phyloP scores from a whole-genome alignment of 2,329 filamentous ascomycete species.

The Trichoderma oligosporum region DNA sequence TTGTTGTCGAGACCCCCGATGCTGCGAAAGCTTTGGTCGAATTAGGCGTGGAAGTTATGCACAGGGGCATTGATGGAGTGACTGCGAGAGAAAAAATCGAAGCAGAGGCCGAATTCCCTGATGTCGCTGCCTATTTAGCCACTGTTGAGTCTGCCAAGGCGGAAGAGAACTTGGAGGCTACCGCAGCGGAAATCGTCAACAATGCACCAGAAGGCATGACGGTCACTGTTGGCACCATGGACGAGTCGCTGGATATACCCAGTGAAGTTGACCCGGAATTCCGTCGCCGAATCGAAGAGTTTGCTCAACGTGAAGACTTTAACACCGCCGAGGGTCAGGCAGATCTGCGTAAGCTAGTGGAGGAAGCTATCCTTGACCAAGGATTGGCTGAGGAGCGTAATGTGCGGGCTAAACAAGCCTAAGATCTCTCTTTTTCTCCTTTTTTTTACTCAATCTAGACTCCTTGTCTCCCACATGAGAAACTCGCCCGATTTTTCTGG shows the following conservation, averaged over 20 bases:
- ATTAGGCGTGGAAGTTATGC: conserved; percentile 63
- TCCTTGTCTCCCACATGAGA: conserved; percentile 57
- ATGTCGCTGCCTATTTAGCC: conserved; percentile 68
- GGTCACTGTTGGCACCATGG: conserved; percentile 73
- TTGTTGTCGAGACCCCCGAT: conserved; percentile 78
- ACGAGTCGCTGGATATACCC: conserved; percentile 55
- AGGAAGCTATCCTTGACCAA: conserved; percentile 71
- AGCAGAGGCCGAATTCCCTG: conserved; percentile 72
- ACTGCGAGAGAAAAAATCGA: conserved; percentile 79
- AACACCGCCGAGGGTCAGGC: conserved; percentile 74
- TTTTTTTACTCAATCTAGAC: conserved; percentile 44
- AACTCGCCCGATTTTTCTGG: conserved; percentile 50
- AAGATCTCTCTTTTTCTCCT: conserved; percentile 11
- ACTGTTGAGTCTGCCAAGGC: conserved; percentile 29
- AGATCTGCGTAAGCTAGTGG: conserved; percentile 72
- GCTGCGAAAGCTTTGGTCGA: conserved; percentile 78
- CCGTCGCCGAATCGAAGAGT: conserved; percentile 78
- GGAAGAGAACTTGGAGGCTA: conserved; percentile 30
- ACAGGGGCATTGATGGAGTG: conserved; percentile 68
- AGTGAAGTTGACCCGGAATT: conserved; percentile 76
- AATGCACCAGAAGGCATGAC: conserved; percentile 69
- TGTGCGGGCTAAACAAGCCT: conserved; percentile 59
- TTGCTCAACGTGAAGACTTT: conserved; percentile 81
- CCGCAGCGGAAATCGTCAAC: conserved; percentile 29
- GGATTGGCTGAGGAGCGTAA: conserved; percentile 60